These are phyloP conservation scores for Podospora conica DNA, from an alignment of 495 filamentous ascomycete genomes.

Conservation along the genomic window DNA sequence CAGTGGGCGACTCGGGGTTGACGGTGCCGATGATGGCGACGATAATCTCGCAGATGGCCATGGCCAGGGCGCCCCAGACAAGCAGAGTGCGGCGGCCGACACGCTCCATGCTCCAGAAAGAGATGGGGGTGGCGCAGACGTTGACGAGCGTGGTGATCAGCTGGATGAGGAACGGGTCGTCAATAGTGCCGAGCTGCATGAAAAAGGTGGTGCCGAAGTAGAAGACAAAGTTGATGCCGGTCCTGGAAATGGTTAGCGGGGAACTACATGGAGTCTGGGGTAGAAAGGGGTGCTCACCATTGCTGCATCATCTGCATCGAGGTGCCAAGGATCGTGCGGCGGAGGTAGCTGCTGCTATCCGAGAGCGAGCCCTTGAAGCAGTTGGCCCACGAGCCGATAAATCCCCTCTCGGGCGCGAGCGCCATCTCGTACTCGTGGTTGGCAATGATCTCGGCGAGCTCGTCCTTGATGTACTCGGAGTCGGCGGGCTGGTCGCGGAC, in stretches of 20 bases:
- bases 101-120: slow-evolving; percentile 75
- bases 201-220: slow-evolving; percentile 83
- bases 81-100: slow-evolving; percentile 72
- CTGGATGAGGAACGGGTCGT: slow-evolving; percentile 69
- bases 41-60: slow-evolving; percentile 78
- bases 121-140: slow-evolving; percentile 69
- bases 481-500: slow-evolving; percentile 63
- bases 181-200: slow-evolving; percentile 61
- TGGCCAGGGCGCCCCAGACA: slow-evolving; percentile 67
- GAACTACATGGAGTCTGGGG: not conserved
- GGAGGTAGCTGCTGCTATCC: slow-evolving; percentile 49
- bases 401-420: slow-evolving; percentile 55
- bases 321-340: slow-evolving; percentile 67
- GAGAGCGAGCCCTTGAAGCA: slow-evolving; percentile 55
- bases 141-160: slow-evolving; percentile 81
- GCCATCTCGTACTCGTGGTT: slow-evolving; percentile 71
- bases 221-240: slow-evolving; percentile 78
- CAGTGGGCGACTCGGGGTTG: slow-evolving; percentile 43
- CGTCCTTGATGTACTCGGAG: slow-evolving; percentile 55
- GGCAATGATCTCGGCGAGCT: slow-evolving; percentile 73
- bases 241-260: slow-evolving; percentile 36
- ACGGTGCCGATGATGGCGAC: slow-evolving; percentile 66
- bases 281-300: slow-evolving; percentile 18
- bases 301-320: slow-evolving; percentile 71
- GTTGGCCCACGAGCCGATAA: slow-evolving; percentile 57